A percentile compares a stretch with the other conserved stretches of the same genome.
Conservation (phyloP, 176 grass and related monocot genomes). For the Rhipidocladum racemiflorum region DNA sequence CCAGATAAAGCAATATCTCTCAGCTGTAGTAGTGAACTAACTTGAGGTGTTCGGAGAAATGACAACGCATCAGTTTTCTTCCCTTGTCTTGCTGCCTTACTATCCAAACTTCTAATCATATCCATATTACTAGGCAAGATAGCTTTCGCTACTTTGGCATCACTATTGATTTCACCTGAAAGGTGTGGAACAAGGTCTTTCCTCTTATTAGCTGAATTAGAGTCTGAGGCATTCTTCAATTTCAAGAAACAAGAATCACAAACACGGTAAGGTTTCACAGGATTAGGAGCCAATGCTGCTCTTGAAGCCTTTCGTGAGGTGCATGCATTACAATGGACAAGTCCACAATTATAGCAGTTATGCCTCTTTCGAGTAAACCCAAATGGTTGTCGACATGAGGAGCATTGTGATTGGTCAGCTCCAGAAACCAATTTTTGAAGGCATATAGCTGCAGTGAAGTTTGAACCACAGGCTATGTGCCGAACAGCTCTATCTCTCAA, state of each 20-base stretch:
- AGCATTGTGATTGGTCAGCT: slow-evolving; percentile 85
- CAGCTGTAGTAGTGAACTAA: slow-evolving; percentile 68
- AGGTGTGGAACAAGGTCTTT: slow-evolving; percentile 44
- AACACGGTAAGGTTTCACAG: slow-evolving; percentile 81
- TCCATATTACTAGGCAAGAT: slow-evolving; percentile 69
- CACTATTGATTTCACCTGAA: slow-evolving; percentile 51
- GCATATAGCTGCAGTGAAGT: slow-evolving; percentile 86
- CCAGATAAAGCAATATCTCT: slow-evolving; percentile 70
- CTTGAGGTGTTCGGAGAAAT: slow-evolving; percentile 60
- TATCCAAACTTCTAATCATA: slow-evolving; percentile 72
- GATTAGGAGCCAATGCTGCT: slow-evolving; percentile 80
- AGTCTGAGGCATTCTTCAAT: slow-evolving; percentile 56
- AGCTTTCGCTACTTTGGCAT: slow-evolving; percentile 40
- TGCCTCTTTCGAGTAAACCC: slow-evolving; percentile 95
- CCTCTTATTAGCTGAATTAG: slow-evolving; percentile 52
- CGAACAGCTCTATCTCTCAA: slow-evolving; percentile 80
- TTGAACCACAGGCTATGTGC: slow-evolving; percentile 81
- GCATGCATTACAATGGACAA: slow-evolving; percentile 83
- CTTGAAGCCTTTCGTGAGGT: slow-evolving; percentile 68
- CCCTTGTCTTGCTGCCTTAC: slow-evolving; percentile 51
- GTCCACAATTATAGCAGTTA: slow-evolving; percentile 89
- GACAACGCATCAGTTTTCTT: slow-evolving; percentile 54
- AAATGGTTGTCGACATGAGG: slow-evolving; percentile 74
- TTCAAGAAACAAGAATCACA: slow-evolving; percentile 89
- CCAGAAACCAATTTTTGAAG: slow-evolving; percentile 78